These are phyloP conservation scores for Leishmania turanica DNA, from an alignment of 208 protist species.

Conservation along the genomic window DNA sequence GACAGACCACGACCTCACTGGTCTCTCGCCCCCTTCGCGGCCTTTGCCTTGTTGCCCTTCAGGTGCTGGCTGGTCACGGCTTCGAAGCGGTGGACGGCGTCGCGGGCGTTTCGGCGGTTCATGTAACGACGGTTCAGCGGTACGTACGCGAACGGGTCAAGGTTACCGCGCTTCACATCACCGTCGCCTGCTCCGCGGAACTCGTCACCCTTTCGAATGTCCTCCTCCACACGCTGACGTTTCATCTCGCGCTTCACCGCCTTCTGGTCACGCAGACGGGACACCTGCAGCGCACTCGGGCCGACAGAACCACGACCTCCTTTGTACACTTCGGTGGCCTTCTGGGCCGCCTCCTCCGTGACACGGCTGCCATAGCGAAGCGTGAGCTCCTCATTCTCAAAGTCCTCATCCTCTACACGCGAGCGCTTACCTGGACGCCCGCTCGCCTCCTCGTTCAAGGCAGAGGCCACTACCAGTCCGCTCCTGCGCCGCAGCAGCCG, in stretches of 20 bases:
- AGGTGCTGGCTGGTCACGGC: conserved; percentile 51
- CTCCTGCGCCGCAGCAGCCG: conserved; percentile 60
- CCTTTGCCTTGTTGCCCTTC: conserved; percentile 89
- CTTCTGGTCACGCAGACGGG: conserved; percentile 72
- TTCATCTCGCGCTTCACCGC: conserved; percentile 60
- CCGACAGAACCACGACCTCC: conserved; percentile 25
- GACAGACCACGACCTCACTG: conserved; percentile 2
- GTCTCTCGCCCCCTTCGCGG: conserved; percentile 39
- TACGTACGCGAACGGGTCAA: conserved; percentile 91
- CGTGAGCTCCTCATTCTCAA: conserved; percentile 86
- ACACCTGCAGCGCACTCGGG: conserved; percentile 36
- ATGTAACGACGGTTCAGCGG: conserved; percentile 90
- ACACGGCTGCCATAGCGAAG: conserved; percentile 65
- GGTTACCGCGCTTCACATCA: conserved; percentile 83
- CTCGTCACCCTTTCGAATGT: conserved; percentile 88
- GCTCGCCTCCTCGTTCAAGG: conserved; percentile 57
- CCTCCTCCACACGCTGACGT: conserved; percentile 82
- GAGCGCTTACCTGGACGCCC: conserved; percentile 63
- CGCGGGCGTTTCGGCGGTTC: conserved; percentile 84
- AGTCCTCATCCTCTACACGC: conserved; percentile 70
- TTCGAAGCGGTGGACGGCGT: conserved; percentile 84
- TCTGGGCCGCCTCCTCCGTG: conserved; percentile 50
- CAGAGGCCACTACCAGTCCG: conserved; percentile 44
- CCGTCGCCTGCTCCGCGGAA: conserved; percentile 76
- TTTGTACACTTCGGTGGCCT: conserved; percentile 34